These are phyloP conservation scores for Sporothrix brunneoviolacea DNA, from an alignment of 2,329 filamentous ascomycete genomes.

Conservation along the genomic window DNA sequence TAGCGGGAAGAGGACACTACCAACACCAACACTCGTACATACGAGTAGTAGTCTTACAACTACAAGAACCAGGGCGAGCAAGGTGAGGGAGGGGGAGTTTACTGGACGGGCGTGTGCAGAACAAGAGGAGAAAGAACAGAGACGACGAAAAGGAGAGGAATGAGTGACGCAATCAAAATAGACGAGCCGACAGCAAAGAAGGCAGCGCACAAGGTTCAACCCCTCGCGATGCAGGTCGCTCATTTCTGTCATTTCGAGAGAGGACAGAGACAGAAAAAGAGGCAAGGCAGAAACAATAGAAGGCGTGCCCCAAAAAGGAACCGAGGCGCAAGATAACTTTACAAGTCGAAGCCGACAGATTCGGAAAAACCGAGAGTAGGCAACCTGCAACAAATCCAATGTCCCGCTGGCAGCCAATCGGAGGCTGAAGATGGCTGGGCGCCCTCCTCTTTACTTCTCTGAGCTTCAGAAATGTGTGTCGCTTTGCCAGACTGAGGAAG, in stretches of 20 bases:
- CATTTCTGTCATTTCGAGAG: not conserved
- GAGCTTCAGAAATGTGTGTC: not conserved
- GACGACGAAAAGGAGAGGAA: not conserved
- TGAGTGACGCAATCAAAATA: not conserved
- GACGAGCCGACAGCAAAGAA: too few relatives aligned
- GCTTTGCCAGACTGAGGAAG: not conserved
- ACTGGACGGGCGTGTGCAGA: too few relatives aligned
- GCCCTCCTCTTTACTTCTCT: not conserved
- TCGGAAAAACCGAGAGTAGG: too few relatives aligned
- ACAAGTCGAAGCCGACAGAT: too few relatives aligned
- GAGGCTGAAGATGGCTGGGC: not conserved
- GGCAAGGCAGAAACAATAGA: too few relatives aligned
- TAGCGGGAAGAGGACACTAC: too few relatives aligned
- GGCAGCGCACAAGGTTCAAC: too few relatives aligned
- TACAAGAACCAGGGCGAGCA: not conserved
- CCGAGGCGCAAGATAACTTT: too few relatives aligned
- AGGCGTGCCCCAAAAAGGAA: too few relatives aligned
- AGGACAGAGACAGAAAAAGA: not conserved
- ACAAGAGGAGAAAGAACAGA: not conserved
- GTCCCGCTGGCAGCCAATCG: conserved; percentile 2
- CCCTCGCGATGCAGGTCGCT: not conserved
- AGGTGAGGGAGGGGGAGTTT: too few relatives aligned
- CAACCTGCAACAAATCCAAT: not conserved
- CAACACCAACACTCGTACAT: too few relatives aligned
- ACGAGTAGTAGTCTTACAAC: too few relatives aligned